Evolutionary conservation across 176 grass and related monocot species (phyloP), one percentile per base, ranked within the genome.

Genomic region (Luzula sylvatica): DNA sequence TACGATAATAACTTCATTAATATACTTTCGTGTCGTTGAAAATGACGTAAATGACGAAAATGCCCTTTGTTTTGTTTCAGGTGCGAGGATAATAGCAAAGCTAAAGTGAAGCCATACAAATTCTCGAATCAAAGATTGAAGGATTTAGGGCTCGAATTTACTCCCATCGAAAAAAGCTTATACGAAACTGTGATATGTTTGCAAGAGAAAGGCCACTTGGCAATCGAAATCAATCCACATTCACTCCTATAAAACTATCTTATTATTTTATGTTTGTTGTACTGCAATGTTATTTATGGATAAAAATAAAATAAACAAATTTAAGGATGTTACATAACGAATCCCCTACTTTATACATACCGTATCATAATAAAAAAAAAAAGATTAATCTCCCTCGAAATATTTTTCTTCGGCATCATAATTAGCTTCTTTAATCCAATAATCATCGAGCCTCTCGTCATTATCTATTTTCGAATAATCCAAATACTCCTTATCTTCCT

Each of bases 391-490:
- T 65, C 88, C 81, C 11, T 86, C 74, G 1, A 89, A 89, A 58
- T 86, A 96, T 66, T 89, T 86, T 23, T 89, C 77, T 67, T 96
- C 84, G 0, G 81, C 77, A 3, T 82, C 84, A 12, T 79, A 79
- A 65, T 86, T 96, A 42, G 84, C 90, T 79, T 89, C 84, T 17
- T 14, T 82, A n/a, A 69, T 72, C 84, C 90, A 82, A 52, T 96
- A 74, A 53, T 96, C 90, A 54, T 96, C 84, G 32, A 89, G 17
- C 42, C 76, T 76, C 74, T 96, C 84, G 17, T 96, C 74, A 13
- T 86, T 82, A 54, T 96, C 84, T 3, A 96, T 96, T 61, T 47
- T 68, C 4, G 70, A 75, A 16, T 96, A 96, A 73, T 89, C 74
- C 41, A 82, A 72, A 38, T 82, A 58, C 35, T 78, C 58, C 1